These are phyloP conservation scores for Rhizophagus clarus DNA, from an alignment of 192 early-diverging fungal genomes.

Conservation along the genomic window DNA sequence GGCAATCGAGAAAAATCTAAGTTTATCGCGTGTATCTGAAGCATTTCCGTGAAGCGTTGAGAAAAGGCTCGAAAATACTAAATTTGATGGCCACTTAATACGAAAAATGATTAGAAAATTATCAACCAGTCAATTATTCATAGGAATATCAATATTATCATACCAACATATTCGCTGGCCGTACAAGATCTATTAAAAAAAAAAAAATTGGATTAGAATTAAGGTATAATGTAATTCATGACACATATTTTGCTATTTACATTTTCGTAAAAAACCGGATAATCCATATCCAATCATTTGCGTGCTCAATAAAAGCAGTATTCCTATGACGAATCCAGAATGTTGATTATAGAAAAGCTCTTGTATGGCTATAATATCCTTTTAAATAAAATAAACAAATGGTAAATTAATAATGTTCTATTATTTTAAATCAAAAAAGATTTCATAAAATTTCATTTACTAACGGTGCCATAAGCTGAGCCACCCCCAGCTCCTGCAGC, in stretches of 20 bases:
- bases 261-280: slow-evolving; percentile 73
- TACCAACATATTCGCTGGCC: slow-evolving; percentile 29
- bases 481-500: slow-evolving; percentile 53
- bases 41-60: slow-evolving; percentile 46
- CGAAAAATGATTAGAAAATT: slow-evolving; percentile 74
- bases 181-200: slow-evolving; percentile 22
- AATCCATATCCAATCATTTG: slow-evolving; percentile 60
- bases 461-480: slow-evolving; percentile 50
- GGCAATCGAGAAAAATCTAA: slow-evolving; percentile 49
- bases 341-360: slow-evolving; percentile 59
- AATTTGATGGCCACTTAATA: slow-evolving; percentile 82
- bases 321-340: slow-evolving; percentile 54
- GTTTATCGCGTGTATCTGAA: neutral
- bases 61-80: slow-evolving; percentile 60
- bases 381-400: neutral
- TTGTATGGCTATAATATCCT: slow-evolving; percentile 45
- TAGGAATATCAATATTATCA: neutral
- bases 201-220: neutral
- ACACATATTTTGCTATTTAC: neutral
- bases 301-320: slow-evolving; percentile 65
- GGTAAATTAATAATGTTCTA: neutral
- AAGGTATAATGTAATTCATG: neutral
- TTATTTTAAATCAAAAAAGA: too few relatives aligned
- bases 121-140: slow-evolving; percentile 45
- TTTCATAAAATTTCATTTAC: neutral